These are phyloP conservation scores for Lepiota venenata DNA, from an alignment of 768 basidiomycete species.

Conservation along the genomic window DNA sequence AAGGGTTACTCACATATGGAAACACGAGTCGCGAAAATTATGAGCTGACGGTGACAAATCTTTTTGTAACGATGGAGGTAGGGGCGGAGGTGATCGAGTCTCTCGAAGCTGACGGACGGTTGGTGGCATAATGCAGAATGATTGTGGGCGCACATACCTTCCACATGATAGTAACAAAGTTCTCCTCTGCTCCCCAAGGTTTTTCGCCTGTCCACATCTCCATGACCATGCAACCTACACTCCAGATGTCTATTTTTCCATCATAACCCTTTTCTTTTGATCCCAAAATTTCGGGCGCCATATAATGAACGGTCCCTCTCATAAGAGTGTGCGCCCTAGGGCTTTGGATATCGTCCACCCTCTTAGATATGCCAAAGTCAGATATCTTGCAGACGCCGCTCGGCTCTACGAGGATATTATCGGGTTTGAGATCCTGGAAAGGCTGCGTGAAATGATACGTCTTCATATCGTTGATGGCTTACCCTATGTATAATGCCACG, in stretches of 20 bases:
- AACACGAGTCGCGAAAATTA: conserved; percentile 76
- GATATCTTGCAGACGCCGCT: conserved; percentile 90
- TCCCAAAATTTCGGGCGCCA: conserved; percentile 87
- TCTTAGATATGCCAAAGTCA: conserved; percentile 96
- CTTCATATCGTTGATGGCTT: conserved; percentile 14
- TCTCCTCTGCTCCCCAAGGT: conserved; percentile 78
- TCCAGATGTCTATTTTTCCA: conserved; percentile 97
- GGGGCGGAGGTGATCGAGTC: conserved; percentile 66
- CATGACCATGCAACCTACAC: conserved; percentile 86
- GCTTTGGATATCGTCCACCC: conserved; percentile 61
- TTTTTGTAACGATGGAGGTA: conserved; percentile 56
- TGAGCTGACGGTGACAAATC: conserved; percentile 56
- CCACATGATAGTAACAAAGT: conserved; percentile 68
- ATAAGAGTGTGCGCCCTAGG: conserved; percentile 70
- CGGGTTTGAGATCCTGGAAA: conserved; percentile 82
- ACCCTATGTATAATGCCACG: conserved; percentile 86
- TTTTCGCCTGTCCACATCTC: conserved; percentile 96
- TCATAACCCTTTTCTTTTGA: conserved; percentile 76
- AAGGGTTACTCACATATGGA: conserved; percentile 54
- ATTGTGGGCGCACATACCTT: conserved; percentile 48
- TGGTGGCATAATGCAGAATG: background rate
- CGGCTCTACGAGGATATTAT: conserved; percentile 89
- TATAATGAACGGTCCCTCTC: conserved; percentile 94
- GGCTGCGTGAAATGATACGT: conserved; percentile 2
- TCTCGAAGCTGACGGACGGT: conserved; percentile 52